These are phyloP conservation scores for Candida sanyaensis DNA, from an alignment of 1,139 yeast genomes.

Conservation along the genomic window DNA sequence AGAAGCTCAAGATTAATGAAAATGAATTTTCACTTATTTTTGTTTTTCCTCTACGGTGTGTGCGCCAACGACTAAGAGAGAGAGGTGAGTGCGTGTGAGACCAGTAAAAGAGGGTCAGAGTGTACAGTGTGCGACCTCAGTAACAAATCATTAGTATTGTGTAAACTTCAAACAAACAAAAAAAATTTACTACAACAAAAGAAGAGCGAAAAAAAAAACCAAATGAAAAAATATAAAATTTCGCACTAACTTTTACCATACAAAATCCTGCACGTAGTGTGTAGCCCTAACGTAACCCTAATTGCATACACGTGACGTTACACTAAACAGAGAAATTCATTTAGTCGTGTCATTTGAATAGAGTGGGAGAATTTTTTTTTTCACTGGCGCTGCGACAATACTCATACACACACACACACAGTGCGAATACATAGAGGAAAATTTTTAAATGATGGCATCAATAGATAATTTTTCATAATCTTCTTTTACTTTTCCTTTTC, in stretches of 20 bases:
- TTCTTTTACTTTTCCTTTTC: slow-evolving; percentile 4
- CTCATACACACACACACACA: too few relatives aligned
- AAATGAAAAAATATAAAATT: too few relatives aligned
- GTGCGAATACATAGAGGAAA: background rate
- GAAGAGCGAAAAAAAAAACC: too few relatives aligned
- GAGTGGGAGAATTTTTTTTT: background rate
- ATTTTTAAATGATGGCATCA: background rate
- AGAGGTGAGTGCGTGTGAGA: background rate
- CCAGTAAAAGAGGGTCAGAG: background rate
- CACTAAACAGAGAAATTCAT: background rate
- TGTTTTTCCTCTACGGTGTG: slow-evolving; percentile 4
- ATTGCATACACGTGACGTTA: slow-evolving; percentile 1
- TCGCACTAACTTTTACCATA: background rate
- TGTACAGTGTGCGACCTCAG: background rate
- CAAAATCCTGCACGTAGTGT: slow-evolving; percentile 2
- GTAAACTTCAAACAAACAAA: too few relatives aligned
- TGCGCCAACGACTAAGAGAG: background rate
- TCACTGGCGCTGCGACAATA: too few relatives aligned
- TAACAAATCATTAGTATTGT: too few relatives aligned
- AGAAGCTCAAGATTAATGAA: slow-evolving; percentile 6
- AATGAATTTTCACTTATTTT: slow-evolving; percentile 10
- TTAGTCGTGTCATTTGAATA: background rate
- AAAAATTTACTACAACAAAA: too few relatives aligned
- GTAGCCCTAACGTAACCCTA: slow-evolving; percentile 2
- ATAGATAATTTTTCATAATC: background rate